Base-by-base conservation (phyloP, 2,329 filamentous ascomycete genomes). In the Penicillium italicum region DNA sequence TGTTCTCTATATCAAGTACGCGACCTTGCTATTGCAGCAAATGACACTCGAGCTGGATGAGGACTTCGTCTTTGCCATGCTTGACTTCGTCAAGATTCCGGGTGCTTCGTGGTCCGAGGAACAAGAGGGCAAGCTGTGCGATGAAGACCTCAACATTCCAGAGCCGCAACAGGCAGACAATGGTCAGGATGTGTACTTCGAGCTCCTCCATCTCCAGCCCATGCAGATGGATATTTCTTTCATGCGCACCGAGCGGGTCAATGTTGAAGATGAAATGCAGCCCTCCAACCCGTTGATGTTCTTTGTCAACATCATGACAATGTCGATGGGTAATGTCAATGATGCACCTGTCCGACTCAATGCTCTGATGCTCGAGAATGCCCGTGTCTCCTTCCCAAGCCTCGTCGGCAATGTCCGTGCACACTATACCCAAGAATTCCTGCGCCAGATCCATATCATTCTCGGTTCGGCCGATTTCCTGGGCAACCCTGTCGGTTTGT, bases 321-420 rank as follows among this genome's bases (percentile, higher is more conserved):
- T 99, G 94, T 96, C 94, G 14, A 94, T 99, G 67, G 94, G 94
- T 61, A 99, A 99, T 67, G 91, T 99, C 79, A 99, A 99, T 67
- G 95, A 99, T 74, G 94, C 94, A 7, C 95, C 94, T 0, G 86
- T 99, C 50, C 87, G 91, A 45, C 85, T 99, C 70, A 99, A 97
- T 61, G 91, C 94, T 1, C 79, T 99, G 24, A 89, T 99, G 78
- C 78, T 99, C 24, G 94, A 99, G 74, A 99, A 99, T 66, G 92
- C 94, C 42, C 86, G 94, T 28, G 89, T 99, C 5, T 96, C 94
- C 0, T 86, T 91, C 8, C 86, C 87, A 5, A 85, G 96, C 1
- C 80, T 99, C 42, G 82, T 91, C 22, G 87, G 89, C 70, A 96
- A 92, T 70, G 85, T 99, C 52, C 88, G 90, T 46, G 95, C 88